A percentile compares a stretch with the other conserved stretches of the same genome.
These are phyloP conservation scores for Trichosanthes truncata DNA, from an alignment of 306 rosid genomes.

Conservation along the genomic window DNA sequence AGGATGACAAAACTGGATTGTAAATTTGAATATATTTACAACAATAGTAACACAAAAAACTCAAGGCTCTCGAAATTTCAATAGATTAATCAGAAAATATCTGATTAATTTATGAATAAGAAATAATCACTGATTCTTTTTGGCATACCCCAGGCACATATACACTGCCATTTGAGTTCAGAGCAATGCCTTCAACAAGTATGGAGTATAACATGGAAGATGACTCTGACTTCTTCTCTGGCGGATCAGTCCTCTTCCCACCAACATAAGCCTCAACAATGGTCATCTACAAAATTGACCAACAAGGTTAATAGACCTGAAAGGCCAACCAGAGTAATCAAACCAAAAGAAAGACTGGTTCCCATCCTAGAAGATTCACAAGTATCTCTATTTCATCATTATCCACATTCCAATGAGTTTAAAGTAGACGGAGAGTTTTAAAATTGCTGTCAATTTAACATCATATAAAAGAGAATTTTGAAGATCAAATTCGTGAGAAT, in stretches of 20 bases:
- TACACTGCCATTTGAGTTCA: conserved; percentile 66
- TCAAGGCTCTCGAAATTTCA: neutral
- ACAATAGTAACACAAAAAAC: neutral
- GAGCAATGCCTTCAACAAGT: conserved; percentile 66
- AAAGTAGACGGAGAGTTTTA: neutral
- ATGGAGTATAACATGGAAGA: conserved; percentile 34
- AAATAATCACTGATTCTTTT: neutral
- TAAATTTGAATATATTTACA: neutral
- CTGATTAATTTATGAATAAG: neutral
- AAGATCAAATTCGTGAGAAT: neutral
- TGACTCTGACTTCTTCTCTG: conserved; percentile 37
- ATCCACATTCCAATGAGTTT: neutral
- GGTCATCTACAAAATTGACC: conserved; percentile 45
- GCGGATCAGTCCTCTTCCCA: conserved; percentile 41
- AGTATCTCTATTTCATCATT: neutral
- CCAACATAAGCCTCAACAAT: conserved; percentile 62
- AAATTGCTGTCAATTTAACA: neutral
- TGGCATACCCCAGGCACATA: conserved; percentile 53
- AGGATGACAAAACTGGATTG: neutral
- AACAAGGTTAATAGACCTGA: conserved; percentile 9
- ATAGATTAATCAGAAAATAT: neutral
- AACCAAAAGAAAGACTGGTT: neutral
- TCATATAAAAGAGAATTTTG: neutral
- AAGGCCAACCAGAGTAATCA: neutral
- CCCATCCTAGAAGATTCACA: neutral